Conservation (phyloP, 305 asterid species). For the Fraxinus greggii region DNA sequence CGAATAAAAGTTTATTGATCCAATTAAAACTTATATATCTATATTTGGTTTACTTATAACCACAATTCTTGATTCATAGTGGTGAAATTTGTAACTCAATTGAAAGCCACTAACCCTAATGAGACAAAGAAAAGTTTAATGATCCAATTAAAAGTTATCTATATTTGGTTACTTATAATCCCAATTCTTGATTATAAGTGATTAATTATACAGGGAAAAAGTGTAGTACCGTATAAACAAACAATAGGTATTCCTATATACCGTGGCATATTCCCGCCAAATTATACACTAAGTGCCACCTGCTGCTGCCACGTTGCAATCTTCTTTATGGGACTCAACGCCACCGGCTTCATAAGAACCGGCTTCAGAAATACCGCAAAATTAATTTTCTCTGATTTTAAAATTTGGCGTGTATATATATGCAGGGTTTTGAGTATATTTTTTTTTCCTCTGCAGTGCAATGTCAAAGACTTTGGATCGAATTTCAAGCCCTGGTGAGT, state of each 20-base stretch:
- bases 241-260: neutral
- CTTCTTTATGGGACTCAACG: constrained; percentile 26
- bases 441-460: neutral
- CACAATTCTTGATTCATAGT: neutral
- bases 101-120: neutral
- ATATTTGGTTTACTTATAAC: no score
- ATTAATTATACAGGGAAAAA: neutral
- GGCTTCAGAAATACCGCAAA: constrained; percentile 5
- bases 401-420: neutral
- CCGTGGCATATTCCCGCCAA: constrained; percentile 57
- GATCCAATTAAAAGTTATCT: neutral
- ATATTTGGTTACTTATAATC: neutral
- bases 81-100: neutral
- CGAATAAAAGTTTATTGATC: neutral
- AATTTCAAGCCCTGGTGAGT: constrained; percentile 40
- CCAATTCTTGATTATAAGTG: neutral
- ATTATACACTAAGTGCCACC: constrained; percentile 17
- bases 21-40: neutral
- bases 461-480: constrained; percentile 41
- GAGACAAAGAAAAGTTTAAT: neutral
- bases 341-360: constrained; percentile 25
- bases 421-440: neutral
- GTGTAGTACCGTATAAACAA: neutral
- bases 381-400: neutral
- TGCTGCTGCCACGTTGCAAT: constrained; percentile 28